Conservation (phyloP, 2,329 filamentous ascomycete species). For the Emergomyces orientalis region DNA sequence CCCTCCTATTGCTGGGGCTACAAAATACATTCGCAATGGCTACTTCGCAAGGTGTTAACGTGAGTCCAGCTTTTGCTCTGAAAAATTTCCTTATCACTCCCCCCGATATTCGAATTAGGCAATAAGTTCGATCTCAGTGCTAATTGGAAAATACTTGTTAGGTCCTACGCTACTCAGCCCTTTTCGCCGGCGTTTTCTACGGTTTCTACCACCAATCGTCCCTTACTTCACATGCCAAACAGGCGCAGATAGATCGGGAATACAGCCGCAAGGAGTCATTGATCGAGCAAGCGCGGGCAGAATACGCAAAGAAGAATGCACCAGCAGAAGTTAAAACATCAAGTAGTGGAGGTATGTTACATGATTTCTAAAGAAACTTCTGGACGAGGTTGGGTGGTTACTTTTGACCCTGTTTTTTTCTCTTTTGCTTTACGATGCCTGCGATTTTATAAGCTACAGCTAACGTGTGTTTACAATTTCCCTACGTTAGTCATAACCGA, state of each 20-base stretch:
- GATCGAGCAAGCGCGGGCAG: constrained; percentile 87
- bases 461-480: not conserved
- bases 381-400: not conserved
- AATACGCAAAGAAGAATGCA: constrained; percentile 69
- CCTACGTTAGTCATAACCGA: constrained; percentile 56
- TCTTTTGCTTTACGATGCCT: not conserved
- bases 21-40: constrained; percentile 46
- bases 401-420: not conserved
- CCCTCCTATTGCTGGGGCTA: constrained; percentile 26
- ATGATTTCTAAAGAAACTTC: not conserved
- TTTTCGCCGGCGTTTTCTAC: constrained; percentile 86
- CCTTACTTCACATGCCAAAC: constrained; percentile 62
- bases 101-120: not conserved
- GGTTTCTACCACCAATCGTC: constrained; percentile 87
- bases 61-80: constrained; percentile 28
- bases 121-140: not conserved
- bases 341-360: constrained; percentile 23
- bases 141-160: constrained; percentile 30
- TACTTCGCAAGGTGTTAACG: constrained; percentile 58
- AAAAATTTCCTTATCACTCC: not conserved
- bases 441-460: not conserved
- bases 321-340: constrained; percentile 38
- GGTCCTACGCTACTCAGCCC: constrained; percentile 95
- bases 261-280: constrained; percentile 85
- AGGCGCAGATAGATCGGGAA: constrained; percentile 63